Evolutionary conservation across 352 stramenopile genomes (phyloP).

Genomic region (Globisporangium cylindrosporum): DNA sequence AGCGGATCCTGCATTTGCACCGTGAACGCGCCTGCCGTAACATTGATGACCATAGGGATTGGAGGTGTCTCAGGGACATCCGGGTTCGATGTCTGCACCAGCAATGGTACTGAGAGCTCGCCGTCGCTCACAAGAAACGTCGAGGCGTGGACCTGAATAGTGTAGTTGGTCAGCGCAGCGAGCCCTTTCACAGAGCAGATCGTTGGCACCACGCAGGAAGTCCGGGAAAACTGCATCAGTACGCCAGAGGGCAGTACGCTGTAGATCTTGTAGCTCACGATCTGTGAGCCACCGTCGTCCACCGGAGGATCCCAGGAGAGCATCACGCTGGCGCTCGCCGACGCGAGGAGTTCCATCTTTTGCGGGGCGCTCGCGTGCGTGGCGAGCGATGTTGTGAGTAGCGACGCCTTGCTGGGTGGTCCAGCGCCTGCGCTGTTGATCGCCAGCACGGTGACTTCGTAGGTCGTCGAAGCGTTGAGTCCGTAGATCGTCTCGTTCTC

Average conservation of each 20-base stretch:
- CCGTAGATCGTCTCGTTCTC: slow-evolving; percentile 33
- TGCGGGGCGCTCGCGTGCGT: slow-evolving; percentile 29
- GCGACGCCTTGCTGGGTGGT: slow-evolving; percentile 13
- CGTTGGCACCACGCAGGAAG: slow-evolving; percentile 28
- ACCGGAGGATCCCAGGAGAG: slow-evolving; percentile 46
- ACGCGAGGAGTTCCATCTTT: slow-evolving; percentile 28
- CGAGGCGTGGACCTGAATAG: slow-evolving; percentile 34
- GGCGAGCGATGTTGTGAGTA: slow-evolving; percentile 26
- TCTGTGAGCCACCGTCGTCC: slow-evolving; percentile 41
- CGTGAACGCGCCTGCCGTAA: slow-evolving; percentile 50
- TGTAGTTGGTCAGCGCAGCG: slow-evolving; percentile 39
- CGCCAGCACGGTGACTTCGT: slow-evolving; percentile 33
- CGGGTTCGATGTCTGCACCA: slow-evolving; percentile 34
- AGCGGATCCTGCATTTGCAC: slow-evolving; percentile 46
- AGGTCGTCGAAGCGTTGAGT: slow-evolving; percentile 45
- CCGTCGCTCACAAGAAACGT: slow-evolving; percentile 28
- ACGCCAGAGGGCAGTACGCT: slow-evolving; percentile 18
- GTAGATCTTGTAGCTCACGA: slow-evolving; percentile 54
- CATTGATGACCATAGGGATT: slow-evolving; percentile 23
- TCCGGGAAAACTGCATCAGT: slow-evolving; percentile 19
- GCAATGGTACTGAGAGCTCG: slow-evolving; percentile 21
- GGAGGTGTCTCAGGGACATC: slow-evolving; percentile 42
- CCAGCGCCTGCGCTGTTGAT: slow-evolving; percentile 32
- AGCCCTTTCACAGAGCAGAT: slow-evolving; percentile 42
- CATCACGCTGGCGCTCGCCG: slow-evolving; percentile 37